phyloP scores from a whole-genome alignment of 495 filamentous ascomycete species.

The Hyaloscypha hepaticicola region DNA sequence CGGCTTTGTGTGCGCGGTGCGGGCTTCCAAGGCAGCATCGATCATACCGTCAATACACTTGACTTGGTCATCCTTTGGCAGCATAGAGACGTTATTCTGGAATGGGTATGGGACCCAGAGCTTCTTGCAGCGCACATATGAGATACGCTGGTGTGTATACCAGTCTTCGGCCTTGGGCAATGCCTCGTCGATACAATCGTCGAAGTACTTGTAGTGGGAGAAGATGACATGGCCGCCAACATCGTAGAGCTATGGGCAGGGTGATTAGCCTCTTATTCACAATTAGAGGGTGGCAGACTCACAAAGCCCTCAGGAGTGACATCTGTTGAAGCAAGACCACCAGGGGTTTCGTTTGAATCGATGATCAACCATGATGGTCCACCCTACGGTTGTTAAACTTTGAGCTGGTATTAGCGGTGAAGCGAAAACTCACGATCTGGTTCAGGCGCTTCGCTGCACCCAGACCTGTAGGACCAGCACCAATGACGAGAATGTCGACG shows the following conservation, averaged over 20 bases:
- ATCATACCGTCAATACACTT: constrained; percentile 96
- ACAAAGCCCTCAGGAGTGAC: constrained; percentile 96
- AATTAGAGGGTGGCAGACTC: constrained; percentile 46
- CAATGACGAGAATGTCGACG: constrained; percentile 97
- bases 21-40: constrained; percentile 83
- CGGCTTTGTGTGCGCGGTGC: constrained; percentile 86
- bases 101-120: constrained; percentile 98
- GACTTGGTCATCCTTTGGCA: constrained; percentile 96
- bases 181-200: constrained; percentile 96
- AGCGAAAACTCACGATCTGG: constrained; percentile 72
- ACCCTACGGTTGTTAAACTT: constrained; percentile 52
- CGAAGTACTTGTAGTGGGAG: constrained; percentile 99
- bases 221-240: constrained; percentile 99
- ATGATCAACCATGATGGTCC: constrained; percentile 94
- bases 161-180: constrained; percentile 91
- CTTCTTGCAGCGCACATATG: constrained; percentile 94
- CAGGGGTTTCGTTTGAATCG: constrained; percentile 88
- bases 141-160: constrained; percentile 97
- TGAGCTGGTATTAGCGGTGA: constrained; percentile 15
- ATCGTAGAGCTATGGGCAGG: constrained; percentile 80
- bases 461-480: constrained; percentile 93
- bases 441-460: constrained; percentile 97
- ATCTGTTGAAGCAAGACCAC: constrained; percentile 96
- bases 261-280: constrained; percentile 3
- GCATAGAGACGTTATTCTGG: constrained; percentile 99